Evolutionary conservation across 257 asterid genomes (phyloP), one percentile per base, ranked within the genome.

Genomic region (Solanum habrochaites): DNA sequence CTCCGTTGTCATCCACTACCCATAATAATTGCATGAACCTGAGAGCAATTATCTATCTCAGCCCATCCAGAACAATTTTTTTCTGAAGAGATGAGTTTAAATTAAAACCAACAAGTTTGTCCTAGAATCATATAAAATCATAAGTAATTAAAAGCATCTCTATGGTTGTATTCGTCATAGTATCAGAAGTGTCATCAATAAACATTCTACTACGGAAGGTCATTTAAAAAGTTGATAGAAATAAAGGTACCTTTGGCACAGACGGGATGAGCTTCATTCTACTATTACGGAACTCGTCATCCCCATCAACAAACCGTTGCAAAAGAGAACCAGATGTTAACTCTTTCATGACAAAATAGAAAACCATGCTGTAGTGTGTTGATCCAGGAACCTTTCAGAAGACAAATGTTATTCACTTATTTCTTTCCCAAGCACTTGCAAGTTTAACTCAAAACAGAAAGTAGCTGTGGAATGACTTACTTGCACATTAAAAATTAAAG

Each of bases 251-350:
- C 98, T 95, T 94, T 25, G 99, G 98, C 85, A 97, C 99, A 13
- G 97, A 95, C 43, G 99, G 99, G 89, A 97, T 97, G 89, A 97
- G 98, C 94, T 97, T 97, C 86, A 97, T 91, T 90, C 98, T 94
- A 89, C 97, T 93, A 89, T 97, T 97, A 70, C 98, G 98, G 85
- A 94, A 95, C 89, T 97, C 99, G 83, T 97, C 99, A 87, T 97
- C 98, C 90, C 98, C 99, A 86, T 97, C 96, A 58, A 94, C 98
- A 88, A 95, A 97, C 71, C 99, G 92, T 91, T 95, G 97, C 88
- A 95, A 91, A 85, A 97, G 98, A 89, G 99, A 95, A 86, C 98
- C 97, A 10, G 92, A 91, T 20, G 89, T 88, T 86, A 96, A 89
- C 88, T 92, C 89, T 89, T 91, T 93, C 12, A 91, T 83, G 87